Percentiles rank a stretch among this genome's conserved stretches.
Conservation (phyloP, 139 green algal species). For the Desmodesmus armatus region DNA sequence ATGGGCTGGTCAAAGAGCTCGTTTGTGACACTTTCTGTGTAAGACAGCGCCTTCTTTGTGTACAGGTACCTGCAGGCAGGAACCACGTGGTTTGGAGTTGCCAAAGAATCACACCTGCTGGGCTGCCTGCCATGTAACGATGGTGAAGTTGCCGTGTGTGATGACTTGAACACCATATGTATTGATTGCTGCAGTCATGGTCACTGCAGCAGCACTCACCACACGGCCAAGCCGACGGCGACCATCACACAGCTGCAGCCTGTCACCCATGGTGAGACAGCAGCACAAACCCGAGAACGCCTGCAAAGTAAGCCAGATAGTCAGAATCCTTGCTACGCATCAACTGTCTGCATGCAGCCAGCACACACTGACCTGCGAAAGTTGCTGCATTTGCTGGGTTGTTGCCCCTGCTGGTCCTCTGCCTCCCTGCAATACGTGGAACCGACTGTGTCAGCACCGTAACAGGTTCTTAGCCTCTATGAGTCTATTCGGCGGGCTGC, state of each 20-base stretch:
- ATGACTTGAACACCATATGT: not conserved
- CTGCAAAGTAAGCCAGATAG: not conserved
- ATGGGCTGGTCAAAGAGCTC: conserved; percentile 15
- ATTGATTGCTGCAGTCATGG: too few relatives aligned
- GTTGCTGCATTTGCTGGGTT: too few relatives aligned
- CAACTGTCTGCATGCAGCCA: too few relatives aligned
- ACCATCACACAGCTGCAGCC: conserved; percentile 34
- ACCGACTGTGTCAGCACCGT: too few relatives aligned
- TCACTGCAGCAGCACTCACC: too few relatives aligned
- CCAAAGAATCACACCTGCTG: not conserved
- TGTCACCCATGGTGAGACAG: conserved; percentile 42
- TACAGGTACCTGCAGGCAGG: conserved; percentile 36
- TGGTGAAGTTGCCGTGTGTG: not conserved
- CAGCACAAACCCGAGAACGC: not conserved
- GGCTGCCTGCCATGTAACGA: not conserved
- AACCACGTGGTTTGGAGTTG: not conserved
- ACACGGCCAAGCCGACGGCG: conserved; percentile 24
- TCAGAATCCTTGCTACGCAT: not conserved
- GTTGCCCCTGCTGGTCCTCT: too few relatives aligned
- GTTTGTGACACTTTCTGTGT: not conserved
- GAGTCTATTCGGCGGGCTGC: too few relatives aligned
- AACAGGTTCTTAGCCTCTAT: too few relatives aligned
- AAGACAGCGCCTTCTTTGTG: not conserved
- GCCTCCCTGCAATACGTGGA: too few relatives aligned
- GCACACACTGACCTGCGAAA: too few relatives aligned